Evolutionary conservation across 192 early-diverging fungal species (phyloP).

Genomic region (Coemansia sp.): DNA sequence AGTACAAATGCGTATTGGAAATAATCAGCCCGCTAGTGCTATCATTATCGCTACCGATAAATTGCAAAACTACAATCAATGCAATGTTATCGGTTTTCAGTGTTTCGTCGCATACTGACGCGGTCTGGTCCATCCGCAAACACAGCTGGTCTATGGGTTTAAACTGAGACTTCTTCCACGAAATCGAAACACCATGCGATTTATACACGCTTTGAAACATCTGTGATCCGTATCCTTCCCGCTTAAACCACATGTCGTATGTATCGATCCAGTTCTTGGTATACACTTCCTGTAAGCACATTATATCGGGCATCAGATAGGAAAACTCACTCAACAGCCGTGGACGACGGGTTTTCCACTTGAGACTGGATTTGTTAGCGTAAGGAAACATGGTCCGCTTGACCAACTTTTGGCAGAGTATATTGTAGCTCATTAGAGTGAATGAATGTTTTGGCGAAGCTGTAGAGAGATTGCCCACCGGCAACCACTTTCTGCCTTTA

Average conservation of each 20-base stretch:
- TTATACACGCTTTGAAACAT: conserved; percentile 37
- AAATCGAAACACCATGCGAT: conserved; percentile 35
- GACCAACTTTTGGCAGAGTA: conserved; percentile 58
- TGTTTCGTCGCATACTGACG: conserved; percentile 28
- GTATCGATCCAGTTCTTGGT: conserved; percentile 39
- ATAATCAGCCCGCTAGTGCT: conserved; percentile 36
- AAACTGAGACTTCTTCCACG: conserved; percentile 39
- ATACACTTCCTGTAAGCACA: conserved; percentile 61
- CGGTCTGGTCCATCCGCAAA: conserved; percentile 29
- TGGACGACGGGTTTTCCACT: conserved; percentile 54
- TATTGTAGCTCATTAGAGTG: conserved; percentile 62
- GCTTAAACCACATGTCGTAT: conserved; percentile 21
- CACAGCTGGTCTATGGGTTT: conserved; percentile 20
- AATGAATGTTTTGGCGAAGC: conserved; percentile 11
- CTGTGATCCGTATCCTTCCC: conserved; percentile 29
- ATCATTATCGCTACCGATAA: neutral
- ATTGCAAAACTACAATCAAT: conserved; percentile 22
- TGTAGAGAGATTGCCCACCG: conserved; percentile 5
- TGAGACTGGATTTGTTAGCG: conserved; percentile 54
- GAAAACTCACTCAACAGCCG: conserved; percentile 53
- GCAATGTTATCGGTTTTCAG: conserved; percentile 48
- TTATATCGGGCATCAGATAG: conserved; percentile 51
- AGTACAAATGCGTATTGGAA: conserved; percentile 49
- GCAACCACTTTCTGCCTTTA: conserved; percentile 29
- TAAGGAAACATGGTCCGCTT: conserved; percentile 58